Evolutionary conservation across 306 rosid species (phyloP).

Genomic region (Vigna nakashimae): DNA sequence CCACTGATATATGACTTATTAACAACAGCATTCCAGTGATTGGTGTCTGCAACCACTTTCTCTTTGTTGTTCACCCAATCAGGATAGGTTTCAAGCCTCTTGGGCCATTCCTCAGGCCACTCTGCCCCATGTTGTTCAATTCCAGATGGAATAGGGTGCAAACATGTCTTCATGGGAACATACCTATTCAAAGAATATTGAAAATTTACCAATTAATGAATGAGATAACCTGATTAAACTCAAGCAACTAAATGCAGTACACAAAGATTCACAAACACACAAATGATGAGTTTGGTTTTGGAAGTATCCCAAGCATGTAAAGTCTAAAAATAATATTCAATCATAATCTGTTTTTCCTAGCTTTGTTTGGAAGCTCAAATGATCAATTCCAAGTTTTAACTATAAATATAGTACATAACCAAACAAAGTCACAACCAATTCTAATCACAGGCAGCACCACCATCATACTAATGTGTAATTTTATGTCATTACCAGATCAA

Average conservation of each 20-base stretch:
- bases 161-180: conserved; percentile 73
- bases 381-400: not conserved
- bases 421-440: conserved; percentile 4
- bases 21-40: conserved; percentile 81
- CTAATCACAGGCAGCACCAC: conserved; percentile 18
- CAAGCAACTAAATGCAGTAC: conserved; percentile 29
- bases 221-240: conserved; percentile 22
- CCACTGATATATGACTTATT: conserved; percentile 88
- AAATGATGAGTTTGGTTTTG: conserved; percentile 3
- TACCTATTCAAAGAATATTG: conserved; percentile 63
- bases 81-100: conserved; percentile 80
- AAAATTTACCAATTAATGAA: conserved; percentile 9
- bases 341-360: not conserved
- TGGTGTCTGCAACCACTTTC: conserved; percentile 73
- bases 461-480: conserved; percentile 22
- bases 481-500: conserved; percentile 23
- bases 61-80: conserved; percentile 87
- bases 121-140: conserved; percentile 95
- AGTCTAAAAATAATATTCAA: conserved; percentile 2
- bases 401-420: conserved; percentile 9
- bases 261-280: conserved; percentile 18
- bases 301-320: not conserved
- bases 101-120: conserved; percentile 99
- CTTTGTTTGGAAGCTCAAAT: conserved; percentile 23
- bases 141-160: conserved; percentile 81